Percentiles rank a stretch among this genome's conserved stretches.
Evolutionary conservation across 176 grass and related monocot species (phyloP).

Genomic region (Phragmites australis): DNA sequence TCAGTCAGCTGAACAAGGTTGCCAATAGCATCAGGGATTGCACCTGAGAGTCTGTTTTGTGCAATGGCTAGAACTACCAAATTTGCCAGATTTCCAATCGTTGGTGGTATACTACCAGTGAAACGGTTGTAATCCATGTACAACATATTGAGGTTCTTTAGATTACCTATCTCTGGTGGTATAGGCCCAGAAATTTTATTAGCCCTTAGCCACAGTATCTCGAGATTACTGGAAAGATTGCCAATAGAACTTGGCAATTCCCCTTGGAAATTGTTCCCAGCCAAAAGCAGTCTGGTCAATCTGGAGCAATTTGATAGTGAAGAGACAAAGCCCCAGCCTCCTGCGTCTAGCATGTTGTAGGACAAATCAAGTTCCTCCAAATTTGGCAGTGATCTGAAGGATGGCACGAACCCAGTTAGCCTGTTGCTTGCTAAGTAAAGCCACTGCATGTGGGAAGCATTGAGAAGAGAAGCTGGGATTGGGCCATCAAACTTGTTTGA

Average conservation of each 20-base stretch:
- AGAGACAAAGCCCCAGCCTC: constrained; percentile 42
- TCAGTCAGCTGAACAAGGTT: constrained; percentile 44
- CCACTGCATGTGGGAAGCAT: neutral
- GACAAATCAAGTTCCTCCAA: constrained; percentile 26
- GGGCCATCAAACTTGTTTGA: constrained; percentile 36
- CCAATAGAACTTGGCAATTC: constrained; percentile 34
- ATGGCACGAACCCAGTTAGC: constrained; percentile 30
- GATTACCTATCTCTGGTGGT: constrained; percentile 44
- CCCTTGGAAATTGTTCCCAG: constrained; percentile 44
- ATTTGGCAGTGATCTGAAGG: constrained; percentile 37
- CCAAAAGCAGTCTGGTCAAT: constrained; percentile 22
- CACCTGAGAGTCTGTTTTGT: constrained; percentile 39
- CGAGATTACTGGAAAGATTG: constrained; percentile 43
- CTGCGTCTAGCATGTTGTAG: constrained; percentile 49
- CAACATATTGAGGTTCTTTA: constrained; percentile 25
- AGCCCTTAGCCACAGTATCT: constrained; percentile 13
- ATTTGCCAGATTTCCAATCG: constrained; percentile 37
- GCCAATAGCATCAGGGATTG: constrained; percentile 41
- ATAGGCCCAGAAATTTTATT: constrained; percentile 44
- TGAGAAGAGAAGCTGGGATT: constrained; percentile 49
- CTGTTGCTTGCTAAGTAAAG: constrained; percentile 27
- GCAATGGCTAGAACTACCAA: constrained; percentile 39
- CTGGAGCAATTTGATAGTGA: constrained; percentile 41
- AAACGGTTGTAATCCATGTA: constrained; percentile 48
- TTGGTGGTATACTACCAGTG: constrained; percentile 44